These are phyloP conservation scores for Ambispora gerdemannii DNA, from an alignment of 192 early-diverging fungal species.

Conservation along the genomic window DNA sequence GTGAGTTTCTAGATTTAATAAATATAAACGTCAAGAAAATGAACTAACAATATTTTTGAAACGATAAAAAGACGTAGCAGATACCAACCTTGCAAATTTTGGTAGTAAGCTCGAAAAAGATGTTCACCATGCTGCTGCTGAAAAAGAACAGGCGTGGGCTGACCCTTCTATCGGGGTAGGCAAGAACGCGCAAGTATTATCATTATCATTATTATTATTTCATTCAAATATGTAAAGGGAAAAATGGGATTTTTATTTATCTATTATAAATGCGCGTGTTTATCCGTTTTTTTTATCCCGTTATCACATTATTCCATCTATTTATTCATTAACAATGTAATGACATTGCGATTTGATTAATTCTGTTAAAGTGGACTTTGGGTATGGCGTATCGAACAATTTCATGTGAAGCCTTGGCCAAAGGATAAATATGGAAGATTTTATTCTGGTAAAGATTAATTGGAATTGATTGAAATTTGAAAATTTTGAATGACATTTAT, in stretches of 20 bases:
- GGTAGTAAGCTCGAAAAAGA: constrained; percentile 60
- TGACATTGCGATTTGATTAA: no score
- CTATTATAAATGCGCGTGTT: no score
- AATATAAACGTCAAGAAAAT: no score
- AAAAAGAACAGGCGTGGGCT: constrained; percentile 59
- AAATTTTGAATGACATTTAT: no score
- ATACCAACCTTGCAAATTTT: constrained; percentile 58
- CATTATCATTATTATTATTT: not conserved
- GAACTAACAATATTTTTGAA: no score
- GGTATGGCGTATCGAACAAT: constrained; percentile 79
- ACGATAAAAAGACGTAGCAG: constrained; percentile 50
- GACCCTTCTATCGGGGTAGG: constrained; percentile 49
- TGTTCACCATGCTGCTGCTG: constrained; percentile 52
- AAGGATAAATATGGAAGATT: constrained; percentile 62
- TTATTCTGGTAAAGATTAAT: constrained; percentile 48
- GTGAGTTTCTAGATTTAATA: no score
- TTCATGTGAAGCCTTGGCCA: constrained; percentile 64
- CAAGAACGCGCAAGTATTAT: constrained; percentile 29
- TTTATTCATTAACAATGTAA: no score
- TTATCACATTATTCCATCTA: no score
- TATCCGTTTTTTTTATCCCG: no score
- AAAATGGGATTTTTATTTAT: no score
- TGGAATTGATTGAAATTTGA: not conserved
- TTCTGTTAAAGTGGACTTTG: constrained; percentile 51
- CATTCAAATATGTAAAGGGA: not conserved